Percentiles rank a stretch among this genome's conserved stretches.
Conservation (phyloP, 768 basidiomycete species). For the Lactifluus pinguis region DNA sequence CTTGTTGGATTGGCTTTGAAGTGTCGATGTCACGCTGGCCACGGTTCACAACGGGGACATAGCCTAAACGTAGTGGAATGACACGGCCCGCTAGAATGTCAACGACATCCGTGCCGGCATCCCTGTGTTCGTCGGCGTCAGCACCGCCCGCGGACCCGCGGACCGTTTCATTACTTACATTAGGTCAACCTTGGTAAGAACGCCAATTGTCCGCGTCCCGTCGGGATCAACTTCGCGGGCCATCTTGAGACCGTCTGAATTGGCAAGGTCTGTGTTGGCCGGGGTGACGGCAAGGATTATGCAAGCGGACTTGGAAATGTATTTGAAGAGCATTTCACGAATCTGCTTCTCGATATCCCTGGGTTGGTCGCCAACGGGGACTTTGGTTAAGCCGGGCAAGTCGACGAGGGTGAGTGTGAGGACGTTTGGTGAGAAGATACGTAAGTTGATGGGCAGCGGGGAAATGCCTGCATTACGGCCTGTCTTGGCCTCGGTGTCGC, state of each 20-base stretch:
- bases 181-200: conserved; percentile 94
- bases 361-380: conserved; percentile 94
- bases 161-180: conserved; percentile 50
- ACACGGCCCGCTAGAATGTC: conserved; percentile 97
- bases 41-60: conserved; percentile 97
- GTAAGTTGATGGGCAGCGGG: conserved; percentile 92
- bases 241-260: conserved; percentile 94
- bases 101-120: conserved; percentile 95
- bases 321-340: conserved; percentile 91
- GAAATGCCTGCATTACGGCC: conserved; percentile 98
- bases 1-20: conserved; percentile 73
- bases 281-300: conserved; percentile 95
- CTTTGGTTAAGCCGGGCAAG: conserved; percentile 90
- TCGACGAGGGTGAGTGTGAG: conserved; percentile 96
- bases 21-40: conserved; percentile 95
- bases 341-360: conserved; percentile 98
- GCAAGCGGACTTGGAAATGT: conserved; percentile 90
- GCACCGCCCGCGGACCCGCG: conserved; percentile 8
- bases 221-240: conserved; percentile 97
- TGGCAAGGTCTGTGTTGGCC: conserved; percentile 95
- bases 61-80: conserved; percentile 92
- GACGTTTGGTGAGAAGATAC: conserved; percentile 95
- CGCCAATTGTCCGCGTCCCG: conserved; percentile 94
- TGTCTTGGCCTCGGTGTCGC: conserved; percentile 97
- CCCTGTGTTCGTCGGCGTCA: conserved; percentile 48